Evolutionary conservation across 2,329 filamentous ascomycete genomes (phyloP), one percentile per base, ranked within the genome.

Genomic region (Neoascochyta sp.): DNA sequence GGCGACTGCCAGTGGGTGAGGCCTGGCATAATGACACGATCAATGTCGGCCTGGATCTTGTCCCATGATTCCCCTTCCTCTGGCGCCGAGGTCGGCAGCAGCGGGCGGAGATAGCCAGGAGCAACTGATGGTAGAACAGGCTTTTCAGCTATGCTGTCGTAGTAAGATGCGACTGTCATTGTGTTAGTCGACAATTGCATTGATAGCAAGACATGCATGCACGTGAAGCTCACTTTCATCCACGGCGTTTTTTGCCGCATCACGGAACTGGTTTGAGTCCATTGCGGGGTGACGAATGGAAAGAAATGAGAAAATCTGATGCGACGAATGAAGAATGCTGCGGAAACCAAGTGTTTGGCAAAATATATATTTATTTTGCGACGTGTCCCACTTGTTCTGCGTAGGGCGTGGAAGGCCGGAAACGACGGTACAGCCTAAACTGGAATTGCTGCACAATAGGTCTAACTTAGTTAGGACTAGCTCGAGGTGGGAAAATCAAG

Each of bases 1-100:
- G 59, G 90, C 3, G 81, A 86, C 60, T 94, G 83, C 88, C 90
- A 96, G 66, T 95, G 90, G 0, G 90, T 95, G 32, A 96, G 71
- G 5, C 90, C 90, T 0, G 90, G 90, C 58, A 95, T 78, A 56
- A 96, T 95, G 59, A 92, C 86, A 24, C 74, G 68, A 50, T 89
- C 82, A 29, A 96, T 80, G 58, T 96, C 90, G 34, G 78, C 73
- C 50, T 87, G 84, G 54, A 96, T 95, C 29, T 77, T 71, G 13
- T 71, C 66, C 86, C 89, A 95, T 55, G 75, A 68, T 70, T 83
- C 87, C 51, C 74, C 83, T 36, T 76, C 70, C 45, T 73, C 70
- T 27, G 76, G 90, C 21, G 77, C 78, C 31, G 68, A 70, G 21
- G 65, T 52, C 2, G 90, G 90, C 13, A 96, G 78, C 5, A 92